Conservation (phyloP, 106 monocot species). For the Triglochin maritima region DNA sequence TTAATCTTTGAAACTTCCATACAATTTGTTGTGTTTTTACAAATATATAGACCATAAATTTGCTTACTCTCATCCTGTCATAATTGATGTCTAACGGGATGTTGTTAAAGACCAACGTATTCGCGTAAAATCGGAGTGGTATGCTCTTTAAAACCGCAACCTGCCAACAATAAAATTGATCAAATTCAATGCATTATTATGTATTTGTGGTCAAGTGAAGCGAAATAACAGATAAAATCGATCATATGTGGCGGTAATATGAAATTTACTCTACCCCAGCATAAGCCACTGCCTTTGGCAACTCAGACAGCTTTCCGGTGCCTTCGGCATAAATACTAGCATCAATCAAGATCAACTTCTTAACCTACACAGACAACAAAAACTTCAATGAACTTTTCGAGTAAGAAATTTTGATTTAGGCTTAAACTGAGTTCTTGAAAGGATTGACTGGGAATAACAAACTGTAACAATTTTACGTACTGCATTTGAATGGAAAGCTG, state of each 20-base stretch:
- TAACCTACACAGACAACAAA: conserved; percentile 29
- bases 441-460: too few relatives aligned
- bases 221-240: neutral
- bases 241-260: too few relatives aligned
- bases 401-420: neutral
- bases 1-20: too few relatives aligned
- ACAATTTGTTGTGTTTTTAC: neutral
- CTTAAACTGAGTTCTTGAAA: neutral
- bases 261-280: conserved; percentile 49
- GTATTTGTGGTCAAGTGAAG: too few relatives aligned
- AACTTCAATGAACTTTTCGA: neutral
- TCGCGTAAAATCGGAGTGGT: conserved; percentile 14
- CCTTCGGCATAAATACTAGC: conserved; percentile 80
- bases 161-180: neutral
- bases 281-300: conserved; percentile 64
- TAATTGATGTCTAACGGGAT: neutral
- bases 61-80: conserved; percentile 15
- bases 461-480: conserved; percentile 36
- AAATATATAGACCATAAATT: neutral
- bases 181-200: too few relatives aligned
- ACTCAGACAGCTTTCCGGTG: conserved; percentile 48
- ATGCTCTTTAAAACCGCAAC: conserved; percentile 11
- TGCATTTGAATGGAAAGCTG: conserved; percentile 63
- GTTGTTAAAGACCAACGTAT: conserved; percentile 2
- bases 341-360: conserved; percentile 61